These are phyloP conservation scores for Aspergillus haitiensis DNA, from an alignment of 495 filamentous ascomycete genomes.

Conservation along the genomic window DNA sequence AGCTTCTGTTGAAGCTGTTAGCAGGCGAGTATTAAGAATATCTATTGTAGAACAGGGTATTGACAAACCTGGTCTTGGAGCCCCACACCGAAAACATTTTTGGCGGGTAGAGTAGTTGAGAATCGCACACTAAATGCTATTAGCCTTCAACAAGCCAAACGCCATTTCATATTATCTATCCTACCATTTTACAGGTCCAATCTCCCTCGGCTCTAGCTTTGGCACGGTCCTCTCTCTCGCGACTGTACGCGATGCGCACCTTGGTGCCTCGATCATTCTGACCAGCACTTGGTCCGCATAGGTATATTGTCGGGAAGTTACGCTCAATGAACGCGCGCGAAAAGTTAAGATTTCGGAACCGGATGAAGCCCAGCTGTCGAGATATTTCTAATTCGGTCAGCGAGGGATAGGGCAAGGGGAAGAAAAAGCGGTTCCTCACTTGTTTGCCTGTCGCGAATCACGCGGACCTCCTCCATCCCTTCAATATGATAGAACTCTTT, in stretches of 20 bases:
- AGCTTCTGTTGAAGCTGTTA: constrained; percentile 28
- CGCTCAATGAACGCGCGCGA: constrained; percentile 66
- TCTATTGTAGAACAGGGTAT: background rate
- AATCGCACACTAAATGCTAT: constrained; percentile 59
- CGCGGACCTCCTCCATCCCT: constrained; percentile 60
- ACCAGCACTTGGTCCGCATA: constrained; percentile 48
- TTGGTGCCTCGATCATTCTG: constrained; percentile 56
- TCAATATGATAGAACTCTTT: constrained; percentile 57
- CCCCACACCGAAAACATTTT: constrained; percentile 74
- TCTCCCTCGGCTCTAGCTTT: constrained; percentile 61
- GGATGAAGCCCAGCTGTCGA: constrained; percentile 66
- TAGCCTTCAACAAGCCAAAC: constrained; percentile 1
- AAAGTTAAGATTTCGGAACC: constrained; percentile 59
- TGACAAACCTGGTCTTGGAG: constrained; percentile 64
- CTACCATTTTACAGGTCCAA: constrained; percentile 74
- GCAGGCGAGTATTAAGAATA: too few species aligned
- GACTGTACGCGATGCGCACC: constrained; percentile 58
- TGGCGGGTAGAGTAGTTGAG: constrained; percentile 69
- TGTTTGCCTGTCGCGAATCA: constrained; percentile 67
- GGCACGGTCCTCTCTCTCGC: constrained; percentile 56
- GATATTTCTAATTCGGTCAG: constrained; percentile 49
- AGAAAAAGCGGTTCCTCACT: constrained; percentile 43
- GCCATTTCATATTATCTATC: background rate
- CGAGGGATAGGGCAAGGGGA: background rate
- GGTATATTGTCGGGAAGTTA: constrained; percentile 62